These are phyloP conservation scores for Mastigamoeba balamuthi DNA, from an alignment of 78 protist genomes.

Conservation along the genomic window DNA sequence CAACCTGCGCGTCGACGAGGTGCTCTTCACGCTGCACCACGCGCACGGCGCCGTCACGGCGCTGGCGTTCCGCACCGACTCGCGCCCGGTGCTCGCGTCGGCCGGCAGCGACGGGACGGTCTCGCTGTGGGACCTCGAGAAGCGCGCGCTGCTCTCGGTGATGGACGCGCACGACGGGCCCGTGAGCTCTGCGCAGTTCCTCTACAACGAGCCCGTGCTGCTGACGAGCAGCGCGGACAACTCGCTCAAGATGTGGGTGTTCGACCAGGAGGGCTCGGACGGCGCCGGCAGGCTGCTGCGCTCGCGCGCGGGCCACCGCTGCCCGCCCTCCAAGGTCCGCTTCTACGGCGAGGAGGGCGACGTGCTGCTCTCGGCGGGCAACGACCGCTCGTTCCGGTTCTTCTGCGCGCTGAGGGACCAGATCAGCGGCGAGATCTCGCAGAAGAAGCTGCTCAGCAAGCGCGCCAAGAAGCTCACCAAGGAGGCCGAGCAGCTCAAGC, in stretches of 20 bases:
- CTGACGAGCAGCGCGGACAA: conserved; percentile 21
- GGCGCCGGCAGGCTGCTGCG: conserved; percentile 21
- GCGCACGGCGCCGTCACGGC: conserved; percentile 20
- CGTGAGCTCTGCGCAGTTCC: conserved; percentile 1
- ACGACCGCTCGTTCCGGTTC: too few relatives aligned
- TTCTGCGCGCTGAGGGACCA: too few relatives aligned
- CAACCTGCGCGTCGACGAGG: conserved; percentile 30
- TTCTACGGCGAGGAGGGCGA: conserved; percentile 13
- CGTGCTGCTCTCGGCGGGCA: neutral
- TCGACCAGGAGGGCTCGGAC: conserved; percentile 6
- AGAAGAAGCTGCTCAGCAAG: neutral
- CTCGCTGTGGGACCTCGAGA: conserved; percentile 44
- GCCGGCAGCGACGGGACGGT: conserved; percentile 8
- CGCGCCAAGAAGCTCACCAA: neutral
- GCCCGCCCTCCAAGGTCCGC: conserved; percentile 18
- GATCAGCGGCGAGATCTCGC: too few relatives aligned
- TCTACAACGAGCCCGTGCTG: conserved; percentile 34
- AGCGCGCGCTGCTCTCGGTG: neutral
- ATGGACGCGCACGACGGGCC: conserved; percentile 6
- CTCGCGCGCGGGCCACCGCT: conserved; percentile 43
- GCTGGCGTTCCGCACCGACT: conserved; percentile 53
- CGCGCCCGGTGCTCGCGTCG: conserved; percentile 31
- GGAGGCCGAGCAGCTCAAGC: too few relatives aligned
- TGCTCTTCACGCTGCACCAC: conserved; percentile 16
- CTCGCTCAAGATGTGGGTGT: conserved; percentile 35